Evolutionary conservation across 2,329 filamentous ascomycete genomes (phyloP).

Genomic region (Alternaria ethzedia): DNA sequence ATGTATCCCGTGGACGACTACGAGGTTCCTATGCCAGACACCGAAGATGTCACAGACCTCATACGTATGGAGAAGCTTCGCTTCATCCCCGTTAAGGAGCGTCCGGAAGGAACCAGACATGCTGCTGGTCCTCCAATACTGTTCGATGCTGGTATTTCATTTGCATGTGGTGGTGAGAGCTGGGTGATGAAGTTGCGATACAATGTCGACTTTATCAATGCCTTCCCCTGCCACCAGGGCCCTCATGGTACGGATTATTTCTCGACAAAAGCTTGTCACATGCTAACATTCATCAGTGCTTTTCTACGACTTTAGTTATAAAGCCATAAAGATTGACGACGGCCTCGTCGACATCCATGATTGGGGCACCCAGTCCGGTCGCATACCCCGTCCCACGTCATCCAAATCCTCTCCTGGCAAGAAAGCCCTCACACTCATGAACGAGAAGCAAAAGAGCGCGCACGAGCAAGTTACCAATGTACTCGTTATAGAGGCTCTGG

Average conservation of each 20-base stretch:
- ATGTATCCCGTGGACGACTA: slow-evolving; percentile 72
- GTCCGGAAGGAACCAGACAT: slow-evolving; percentile 33
- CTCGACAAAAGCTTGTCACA: neutral
- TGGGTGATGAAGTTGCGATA: slow-evolving; percentile 49
- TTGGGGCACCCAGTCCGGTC: slow-evolving; percentile 61
- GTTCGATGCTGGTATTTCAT: slow-evolving; percentile 49
- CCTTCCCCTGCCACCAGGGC: slow-evolving; percentile 51
- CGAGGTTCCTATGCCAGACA: slow-evolving; percentile 64
- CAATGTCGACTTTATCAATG: slow-evolving; percentile 51
- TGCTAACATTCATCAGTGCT: slow-evolving; percentile 55
- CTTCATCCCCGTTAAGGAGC: slow-evolving; percentile 58
- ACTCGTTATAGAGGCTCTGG: slow-evolving; percentile 74
- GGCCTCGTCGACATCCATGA: slow-evolving; percentile 67
- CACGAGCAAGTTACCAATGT: slow-evolving; percentile 64
- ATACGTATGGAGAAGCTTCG: slow-evolving; percentile 73
- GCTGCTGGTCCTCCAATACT: slow-evolving; percentile 41
- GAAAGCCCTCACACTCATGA: slow-evolving; percentile 37
- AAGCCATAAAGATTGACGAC: slow-evolving; percentile 66
- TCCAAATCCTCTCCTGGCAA: slow-evolving; percentile 42
- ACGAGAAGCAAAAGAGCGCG: slow-evolving; percentile 25
- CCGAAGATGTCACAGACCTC: slow-evolving; percentile 66
- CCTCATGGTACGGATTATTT: slow-evolving; percentile 44
- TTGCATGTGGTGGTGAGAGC: slow-evolving; percentile 50
- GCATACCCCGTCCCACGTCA: slow-evolving; percentile 35
- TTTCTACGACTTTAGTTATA: slow-evolving; percentile 73